Evolutionary conservation across 2,329 filamentous ascomycete genomes (phyloP).

Genomic region (Colletotrichum sp.): DNA sequence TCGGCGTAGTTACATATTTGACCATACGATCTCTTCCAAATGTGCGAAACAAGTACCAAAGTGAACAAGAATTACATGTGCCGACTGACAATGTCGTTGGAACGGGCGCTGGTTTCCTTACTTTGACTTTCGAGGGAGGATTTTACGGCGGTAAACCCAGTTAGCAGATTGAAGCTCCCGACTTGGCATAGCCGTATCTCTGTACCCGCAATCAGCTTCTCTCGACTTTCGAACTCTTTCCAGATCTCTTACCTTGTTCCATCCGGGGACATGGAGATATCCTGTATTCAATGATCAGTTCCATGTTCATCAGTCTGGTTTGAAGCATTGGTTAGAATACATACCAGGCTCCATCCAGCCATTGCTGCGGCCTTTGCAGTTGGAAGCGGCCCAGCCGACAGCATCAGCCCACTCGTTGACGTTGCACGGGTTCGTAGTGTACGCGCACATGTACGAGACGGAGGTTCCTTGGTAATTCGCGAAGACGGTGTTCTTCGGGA

Average conservation of each 20-base stretch:
- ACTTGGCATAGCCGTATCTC: not conserved
- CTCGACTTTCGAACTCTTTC: not conserved
- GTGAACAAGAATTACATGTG: not conserved
- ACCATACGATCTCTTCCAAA: not conserved
- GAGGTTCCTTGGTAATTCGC: not conserved
- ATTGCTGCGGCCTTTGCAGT: not conserved
- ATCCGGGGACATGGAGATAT: not conserved
- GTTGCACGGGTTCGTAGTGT: not conserved
- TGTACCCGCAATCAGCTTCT: not conserved
- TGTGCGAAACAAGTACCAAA: not conserved
- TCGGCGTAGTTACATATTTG: not conserved
- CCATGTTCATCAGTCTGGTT: fast-evolving
- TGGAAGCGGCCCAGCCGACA: not conserved
- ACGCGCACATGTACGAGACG: not conserved
- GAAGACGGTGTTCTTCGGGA: not conserved
- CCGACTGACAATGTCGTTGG: not conserved
- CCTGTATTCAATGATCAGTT: not conserved
- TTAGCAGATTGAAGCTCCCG: not conserved
- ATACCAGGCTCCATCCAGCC: not conserved
- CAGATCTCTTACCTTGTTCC: not conserved
- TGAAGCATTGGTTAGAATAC: fast-evolving
- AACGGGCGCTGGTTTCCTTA: not conserved
- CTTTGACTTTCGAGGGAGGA: fast-evolving
- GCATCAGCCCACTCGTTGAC: not conserved
- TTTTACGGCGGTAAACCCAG: not conserved